Percentiles rank a stretch among this genome's conserved stretches.
Evolutionary conservation across 1,139 yeast genomes (phyloP).

Genomic region (Kazachstania sp.): DNA sequence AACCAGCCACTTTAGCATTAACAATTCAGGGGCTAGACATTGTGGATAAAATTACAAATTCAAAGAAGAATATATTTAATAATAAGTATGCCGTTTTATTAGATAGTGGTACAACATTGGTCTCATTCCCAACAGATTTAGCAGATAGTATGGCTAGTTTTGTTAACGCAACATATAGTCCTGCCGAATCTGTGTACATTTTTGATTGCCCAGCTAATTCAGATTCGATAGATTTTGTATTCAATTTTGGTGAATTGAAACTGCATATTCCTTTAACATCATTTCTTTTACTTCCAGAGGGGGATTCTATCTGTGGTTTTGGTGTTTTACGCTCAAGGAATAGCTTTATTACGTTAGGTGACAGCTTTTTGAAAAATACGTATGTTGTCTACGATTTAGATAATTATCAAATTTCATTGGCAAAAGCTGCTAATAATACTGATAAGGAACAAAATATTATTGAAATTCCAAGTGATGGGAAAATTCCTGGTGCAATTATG

Average conservation of each 20-base stretch:
- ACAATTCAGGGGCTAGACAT: conserved; percentile 37
- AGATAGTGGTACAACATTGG: conserved; percentile 63
- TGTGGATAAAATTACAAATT: conserved; percentile 26
- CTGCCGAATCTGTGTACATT: conserved; percentile 32
- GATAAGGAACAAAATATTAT: conserved; percentile 4
- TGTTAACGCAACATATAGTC: conserved; percentile 36
- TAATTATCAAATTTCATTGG: conserved; percentile 54
- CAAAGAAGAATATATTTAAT: conserved; percentile 22
- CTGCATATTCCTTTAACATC: conserved; percentile 42
- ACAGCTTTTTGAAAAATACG: conserved; percentile 60
- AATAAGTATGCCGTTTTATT: conserved; percentile 40
- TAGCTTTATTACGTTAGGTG: conserved; percentile 46
- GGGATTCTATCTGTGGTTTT: conserved; percentile 31
- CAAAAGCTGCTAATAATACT: conserved; percentile 27
- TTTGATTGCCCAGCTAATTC: conserved; percentile 27
- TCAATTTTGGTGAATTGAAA: conserved; percentile 47
- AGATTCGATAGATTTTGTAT: conserved; percentile 26
- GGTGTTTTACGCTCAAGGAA: conserved; percentile 30
- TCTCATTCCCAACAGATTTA: conserved; percentile 42
- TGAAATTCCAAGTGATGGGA: conserved; percentile 14
- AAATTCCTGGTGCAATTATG: conserved; percentile 13
- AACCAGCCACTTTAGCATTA: conserved; percentile 38
- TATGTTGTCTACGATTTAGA: conserved; percentile 75
- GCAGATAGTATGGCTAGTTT: conserved; percentile 35
- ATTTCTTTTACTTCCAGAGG: conserved; percentile 27